phyloP scores from a whole-genome alignment of 2,329 filamentous ascomycete genomes.

The Curvularia eragrostidis region DNA sequence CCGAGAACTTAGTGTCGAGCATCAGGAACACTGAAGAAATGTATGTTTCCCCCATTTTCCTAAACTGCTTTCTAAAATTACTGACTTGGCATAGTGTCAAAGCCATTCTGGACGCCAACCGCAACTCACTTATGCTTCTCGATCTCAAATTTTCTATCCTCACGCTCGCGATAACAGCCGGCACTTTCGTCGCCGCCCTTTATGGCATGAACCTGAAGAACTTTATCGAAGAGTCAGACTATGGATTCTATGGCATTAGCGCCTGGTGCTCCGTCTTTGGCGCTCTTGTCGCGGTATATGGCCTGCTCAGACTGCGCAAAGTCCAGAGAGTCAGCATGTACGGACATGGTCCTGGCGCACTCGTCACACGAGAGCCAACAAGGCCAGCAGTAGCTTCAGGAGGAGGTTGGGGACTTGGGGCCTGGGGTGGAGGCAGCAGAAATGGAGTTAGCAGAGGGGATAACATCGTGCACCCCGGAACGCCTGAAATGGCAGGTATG shows the following conservation, averaged over 20 bases:
- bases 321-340: constrained; percentile 91
- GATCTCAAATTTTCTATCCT: constrained; percentile 96
- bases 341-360: constrained; percentile 51
- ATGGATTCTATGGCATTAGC: constrained; percentile 82
- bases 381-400: constrained; percentile 9
- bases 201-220: constrained; percentile 99
- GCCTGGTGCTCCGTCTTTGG: constrained; percentile 74
- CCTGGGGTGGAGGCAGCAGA: constrained; percentile 39
- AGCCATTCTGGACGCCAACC: constrained; percentile 96
- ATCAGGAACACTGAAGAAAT: constrained; percentile 99
- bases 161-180: constrained; percentile 91
- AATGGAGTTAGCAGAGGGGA: constrained; percentile 29
- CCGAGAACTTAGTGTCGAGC: constrained; percentile 88
- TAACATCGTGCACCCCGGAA: constrained; percentile 25
- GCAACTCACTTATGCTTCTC: constrained; percentile 95
- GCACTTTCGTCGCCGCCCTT: constrained; percentile 95
- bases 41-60: constrained; percentile 61
- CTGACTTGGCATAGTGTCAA: constrained; percentile 69
- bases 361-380: constrained; percentile 22
- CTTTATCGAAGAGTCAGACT: constrained; percentile 92
- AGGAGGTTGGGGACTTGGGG: constrained; percentile 37
- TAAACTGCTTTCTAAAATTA: constrained; percentile 9
- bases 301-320: constrained; percentile 80
- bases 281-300: constrained; percentile 80
- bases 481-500: constrained; percentile 22